phyloP scores from a whole-genome alignment of 306 rosid genomes.

The Casuarina glauca region DNA sequence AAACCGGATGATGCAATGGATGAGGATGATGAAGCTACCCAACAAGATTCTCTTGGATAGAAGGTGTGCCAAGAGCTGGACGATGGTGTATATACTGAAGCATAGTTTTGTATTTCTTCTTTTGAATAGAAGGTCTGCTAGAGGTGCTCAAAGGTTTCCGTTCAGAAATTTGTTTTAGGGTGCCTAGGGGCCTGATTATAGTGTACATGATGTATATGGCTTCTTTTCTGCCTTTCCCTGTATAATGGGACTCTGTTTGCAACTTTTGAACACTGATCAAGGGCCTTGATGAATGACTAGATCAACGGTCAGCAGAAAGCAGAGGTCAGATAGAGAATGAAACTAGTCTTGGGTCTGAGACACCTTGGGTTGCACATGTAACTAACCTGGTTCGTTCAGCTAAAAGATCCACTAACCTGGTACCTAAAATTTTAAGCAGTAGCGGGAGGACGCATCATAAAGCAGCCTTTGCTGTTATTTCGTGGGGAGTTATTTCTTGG shows the following conservation, averaged over 20 bases:
- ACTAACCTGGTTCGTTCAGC: background rate
- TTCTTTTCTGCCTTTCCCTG: background rate
- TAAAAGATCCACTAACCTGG: background rate
- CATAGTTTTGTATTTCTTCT: background rate
- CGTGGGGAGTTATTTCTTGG: too few species aligned
- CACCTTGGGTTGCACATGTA: background rate
- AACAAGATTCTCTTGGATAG: slow-evolving; percentile 59
- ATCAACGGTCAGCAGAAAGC: background rate
- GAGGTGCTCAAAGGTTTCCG: background rate
- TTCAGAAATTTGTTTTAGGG: background rate
- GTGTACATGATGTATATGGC: background rate
- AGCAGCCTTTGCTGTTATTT: too few species aligned
- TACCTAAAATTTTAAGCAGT: too few species aligned
- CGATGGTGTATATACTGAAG: slow-evolving; percentile 26
- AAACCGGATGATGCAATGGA: slow-evolving; percentile 60
- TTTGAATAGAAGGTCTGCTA: too few species aligned
- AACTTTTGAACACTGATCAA: background rate
- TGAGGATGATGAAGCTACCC: slow-evolving; percentile 63
- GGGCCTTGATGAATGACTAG: background rate
- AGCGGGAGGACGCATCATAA: too few species aligned
- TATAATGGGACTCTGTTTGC: background rate
- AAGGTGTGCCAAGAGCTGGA: background rate
- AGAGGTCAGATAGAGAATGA: background rate
- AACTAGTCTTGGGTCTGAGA: background rate
- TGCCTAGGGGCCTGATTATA: background rate